Percentiles rank a stretch among this genome's conserved stretches.
Evolutionary conservation across 2,329 filamentous ascomycete genomes (phyloP).

Genomic region (Pseudocercospora pini-densiflorae): DNA sequence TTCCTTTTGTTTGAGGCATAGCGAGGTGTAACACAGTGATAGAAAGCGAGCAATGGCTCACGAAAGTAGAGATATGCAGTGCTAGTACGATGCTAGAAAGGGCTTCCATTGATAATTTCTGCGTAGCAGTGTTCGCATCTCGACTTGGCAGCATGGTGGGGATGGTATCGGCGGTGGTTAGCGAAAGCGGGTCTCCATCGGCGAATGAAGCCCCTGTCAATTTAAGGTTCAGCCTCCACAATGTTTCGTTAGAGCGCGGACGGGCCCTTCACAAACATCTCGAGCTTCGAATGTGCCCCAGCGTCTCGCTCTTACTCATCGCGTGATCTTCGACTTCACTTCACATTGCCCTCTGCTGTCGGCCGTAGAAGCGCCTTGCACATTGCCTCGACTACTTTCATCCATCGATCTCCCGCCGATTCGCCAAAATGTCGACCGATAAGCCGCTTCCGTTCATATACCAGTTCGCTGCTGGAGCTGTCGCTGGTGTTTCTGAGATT

Average conservation of each 20-base stretch:
- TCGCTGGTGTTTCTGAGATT: slow-evolving; percentile 91
- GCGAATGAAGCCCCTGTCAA: not conserved
- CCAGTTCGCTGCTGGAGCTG: slow-evolving; percentile 95
- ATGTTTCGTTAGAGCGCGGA: not conserved
- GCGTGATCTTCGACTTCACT: not conserved
- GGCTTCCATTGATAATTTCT: not conserved
- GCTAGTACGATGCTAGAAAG: no score
- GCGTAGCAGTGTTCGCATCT: not conserved
- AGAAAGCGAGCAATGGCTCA: no score
- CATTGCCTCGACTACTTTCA: not conserved
- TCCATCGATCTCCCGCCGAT: not conserved
- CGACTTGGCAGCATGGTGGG: no score
- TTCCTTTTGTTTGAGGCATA: not conserved
- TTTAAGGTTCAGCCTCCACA: slow-evolving; percentile 3
- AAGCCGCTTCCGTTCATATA: slow-evolving; percentile 90
- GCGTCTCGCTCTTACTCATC: not conserved
- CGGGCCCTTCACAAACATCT: not conserved
- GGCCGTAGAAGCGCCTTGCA: not conserved
- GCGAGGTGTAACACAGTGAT: not conserved
- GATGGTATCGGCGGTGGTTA: not conserved
- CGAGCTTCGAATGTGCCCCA: not conserved
- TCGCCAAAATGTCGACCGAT: slow-evolving; percentile 53
- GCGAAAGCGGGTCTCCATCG: not conserved
- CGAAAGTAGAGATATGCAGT: not conserved
- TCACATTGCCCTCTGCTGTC: not conserved